Evolutionary conservation across 2,329 filamentous ascomycete species (phyloP).

Genomic region (Aspergillus pseudotamarii): DNA sequence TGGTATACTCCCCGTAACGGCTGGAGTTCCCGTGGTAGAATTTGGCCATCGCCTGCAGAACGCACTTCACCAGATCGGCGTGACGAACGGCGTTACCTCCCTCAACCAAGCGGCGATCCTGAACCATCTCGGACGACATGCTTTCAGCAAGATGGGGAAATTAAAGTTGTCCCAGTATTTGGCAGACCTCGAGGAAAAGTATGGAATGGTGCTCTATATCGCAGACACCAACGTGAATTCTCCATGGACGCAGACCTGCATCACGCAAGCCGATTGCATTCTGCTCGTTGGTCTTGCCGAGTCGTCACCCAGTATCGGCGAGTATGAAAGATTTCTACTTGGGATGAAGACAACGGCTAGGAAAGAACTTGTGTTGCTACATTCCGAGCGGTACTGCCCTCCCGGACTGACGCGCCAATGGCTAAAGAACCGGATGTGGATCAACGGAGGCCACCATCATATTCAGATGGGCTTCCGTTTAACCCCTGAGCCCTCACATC

Average conservation of each 20-base stretch:
- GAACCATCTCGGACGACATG: conserved; percentile 91
- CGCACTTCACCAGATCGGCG: conserved; percentile 85
- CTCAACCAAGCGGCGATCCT: conserved; percentile 92
- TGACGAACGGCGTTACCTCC: conserved; percentile 84
- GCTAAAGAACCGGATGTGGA: conserved; percentile 92
- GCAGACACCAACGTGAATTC: conserved; percentile 97
- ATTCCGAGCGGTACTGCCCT: conserved; percentile 82
- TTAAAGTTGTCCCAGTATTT: conserved; percentile 93
- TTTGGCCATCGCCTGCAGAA: conserved; percentile 88
- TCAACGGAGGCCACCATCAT: conserved; percentile 96
- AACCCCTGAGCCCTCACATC: conserved; percentile 74
- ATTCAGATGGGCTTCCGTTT: conserved; percentile 91
- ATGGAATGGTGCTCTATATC: conserved; percentile 91
- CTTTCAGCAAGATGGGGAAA: conserved; percentile 97
- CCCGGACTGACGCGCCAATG: conserved; percentile 85
- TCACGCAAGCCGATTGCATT: conserved; percentile 94
- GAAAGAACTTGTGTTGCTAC: conserved; percentile 87
- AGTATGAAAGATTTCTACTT: conserved; percentile 93
- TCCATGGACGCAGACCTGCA: conserved; percentile 97
- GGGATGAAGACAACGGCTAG: conserved; percentile 96
- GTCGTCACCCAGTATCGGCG: conserved; percentile 84
- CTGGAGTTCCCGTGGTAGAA: conserved; percentile 90
- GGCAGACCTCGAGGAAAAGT: conserved; percentile 95
- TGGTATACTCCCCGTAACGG: conserved; percentile 84
- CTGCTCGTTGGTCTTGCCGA: conserved; percentile 89